phyloP scores from a whole-genome alignment of 495 filamentous ascomycete genomes.

The Podospora bellae-mahoneyi region DNA sequence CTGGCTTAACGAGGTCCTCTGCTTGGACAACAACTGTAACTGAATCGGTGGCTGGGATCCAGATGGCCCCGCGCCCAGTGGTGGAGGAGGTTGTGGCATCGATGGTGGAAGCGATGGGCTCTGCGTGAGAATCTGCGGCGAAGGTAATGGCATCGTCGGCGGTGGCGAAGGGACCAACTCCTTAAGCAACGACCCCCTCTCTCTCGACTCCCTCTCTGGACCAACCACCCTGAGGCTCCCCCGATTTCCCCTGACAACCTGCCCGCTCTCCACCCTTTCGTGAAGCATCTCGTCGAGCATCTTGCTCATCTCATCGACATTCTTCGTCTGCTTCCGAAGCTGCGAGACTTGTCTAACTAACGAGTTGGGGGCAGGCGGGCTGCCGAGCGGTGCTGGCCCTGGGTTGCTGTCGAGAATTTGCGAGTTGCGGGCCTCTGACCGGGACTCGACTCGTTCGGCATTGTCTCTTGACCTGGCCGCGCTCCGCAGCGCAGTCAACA shows the following conservation, averaged over 20 bases:
- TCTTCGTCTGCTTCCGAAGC: conserved; percentile 56
- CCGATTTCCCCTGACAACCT: conserved; percentile 56
- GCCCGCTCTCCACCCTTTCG: conserved; percentile 70
- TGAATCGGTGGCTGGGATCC: conserved; percentile 31
- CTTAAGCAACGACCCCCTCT: neutral
- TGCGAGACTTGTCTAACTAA: conserved; percentile 37
- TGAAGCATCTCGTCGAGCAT: conserved; percentile 95
- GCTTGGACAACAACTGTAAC: conserved; percentile 36
- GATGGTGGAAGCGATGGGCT: neutral
- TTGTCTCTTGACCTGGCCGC: conserved; percentile 82
- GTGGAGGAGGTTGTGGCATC: neutral
- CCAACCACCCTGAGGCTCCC: conserved; percentile 52
- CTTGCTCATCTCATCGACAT: conserved; percentile 81
- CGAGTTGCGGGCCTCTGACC: conserved; percentile 45
- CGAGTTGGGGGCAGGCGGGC: conserved; percentile 39
- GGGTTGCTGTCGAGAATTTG: conserved; percentile 42
- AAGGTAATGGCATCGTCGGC: neutral
- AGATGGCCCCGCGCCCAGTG: neutral
- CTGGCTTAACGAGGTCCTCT: conserved; percentile 31
- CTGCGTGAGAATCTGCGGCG: neutral
- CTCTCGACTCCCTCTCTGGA: conserved; percentile 27
- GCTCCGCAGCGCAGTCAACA: conserved; percentile 84
- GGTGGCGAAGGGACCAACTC: neutral
- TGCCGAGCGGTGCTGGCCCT: conserved; percentile 33
- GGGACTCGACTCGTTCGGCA: conserved; percentile 56